phyloP scores from a whole-genome alignment of 2,329 filamentous ascomycete genomes.

The Colletotrichum sp. region DNA sequence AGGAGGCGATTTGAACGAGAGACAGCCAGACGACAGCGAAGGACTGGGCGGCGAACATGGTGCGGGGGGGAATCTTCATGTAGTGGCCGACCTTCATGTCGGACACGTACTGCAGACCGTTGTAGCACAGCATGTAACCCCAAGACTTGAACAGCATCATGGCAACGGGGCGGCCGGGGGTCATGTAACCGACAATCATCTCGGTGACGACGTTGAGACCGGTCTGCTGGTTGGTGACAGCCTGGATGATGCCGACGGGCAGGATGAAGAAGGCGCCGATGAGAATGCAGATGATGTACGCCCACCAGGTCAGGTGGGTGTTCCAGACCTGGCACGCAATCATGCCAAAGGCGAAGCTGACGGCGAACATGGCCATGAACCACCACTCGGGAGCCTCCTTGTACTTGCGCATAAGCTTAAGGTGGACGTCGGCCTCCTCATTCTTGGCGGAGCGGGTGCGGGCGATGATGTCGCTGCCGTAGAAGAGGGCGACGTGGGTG shows the following conservation, averaged over 20 bases:
- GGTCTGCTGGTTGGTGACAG: conserved; percentile 54
- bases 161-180: conserved; percentile 50
- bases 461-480: conserved; percentile 52
- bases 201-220: conserved; percentile 55
- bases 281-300: conserved; percentile 42
- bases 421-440: conserved; percentile 56
- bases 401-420: conserved; percentile 62
- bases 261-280: conserved; percentile 46
- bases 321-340: conserved; percentile 37
- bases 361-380: conserved; percentile 51
- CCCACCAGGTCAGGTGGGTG: conserved; percentile 51
- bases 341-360: conserved; percentile 56
- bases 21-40: conserved; percentile 46
- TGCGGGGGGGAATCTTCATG: conserved; percentile 58
- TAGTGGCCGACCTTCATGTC: conserved; percentile 59
- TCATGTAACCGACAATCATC: conserved; percentile 54
- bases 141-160: conserved; percentile 57
- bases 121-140: conserved; percentile 50
- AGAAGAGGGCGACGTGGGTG: conserved; percentile 56
- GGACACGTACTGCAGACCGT: conserved; percentile 50
- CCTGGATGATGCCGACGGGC: conserved; percentile 50
- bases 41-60: conserved; percentile 51
- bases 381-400: conserved; percentile 62
- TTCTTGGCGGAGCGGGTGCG: conserved; percentile 34
- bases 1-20: conserved; percentile 39